These are phyloP conservation scores for Plasmodium adleri DNA, from an alignment of 169 alveolate species.

Conservation along the genomic window DNA sequence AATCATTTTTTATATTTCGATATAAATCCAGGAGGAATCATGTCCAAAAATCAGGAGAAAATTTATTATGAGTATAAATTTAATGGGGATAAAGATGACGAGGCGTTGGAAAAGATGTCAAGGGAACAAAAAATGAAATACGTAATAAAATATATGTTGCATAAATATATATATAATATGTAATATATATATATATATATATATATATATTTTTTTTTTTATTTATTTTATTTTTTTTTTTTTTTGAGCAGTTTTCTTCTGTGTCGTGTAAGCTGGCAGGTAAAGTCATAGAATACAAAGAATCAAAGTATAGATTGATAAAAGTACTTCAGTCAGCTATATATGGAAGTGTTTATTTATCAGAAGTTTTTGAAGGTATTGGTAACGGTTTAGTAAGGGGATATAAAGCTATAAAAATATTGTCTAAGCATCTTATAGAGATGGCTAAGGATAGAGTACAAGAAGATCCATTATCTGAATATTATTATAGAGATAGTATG, in stretches of 20 bases:
- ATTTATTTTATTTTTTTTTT: neutral
- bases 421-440: conserved; percentile 62
- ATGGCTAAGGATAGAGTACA: conserved; percentile 55
- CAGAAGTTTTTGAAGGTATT: conserved; percentile 27
- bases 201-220: neutral
- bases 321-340: conserved; percentile 58
- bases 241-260: conserved; percentile 22
- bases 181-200: neutral
- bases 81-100: conserved; percentile 16
- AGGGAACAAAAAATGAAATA: conserved; percentile 54
- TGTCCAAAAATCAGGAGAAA: conserved; percentile 46
- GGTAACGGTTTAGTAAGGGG: conserved; percentile 7
- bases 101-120: conserved; percentile 4
- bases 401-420: conserved; percentile 48
- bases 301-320: conserved; percentile 31
- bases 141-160: conserved; percentile 7
- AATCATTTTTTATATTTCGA: conserved; percentile 22
- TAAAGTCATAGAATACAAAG: conserved; percentile 5
- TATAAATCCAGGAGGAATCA: conserved; percentile 51
- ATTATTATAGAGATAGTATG: conserved; percentile 57
- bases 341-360: conserved; percentile 50
- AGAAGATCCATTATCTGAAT: conserved; percentile 69
- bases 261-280: conserved; percentile 28
- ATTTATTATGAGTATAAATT: conserved; percentile 32
- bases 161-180: neutral